phyloP scores from a whole-genome alignment of 495 filamentous ascomycete species.

The Aspergillus coremiiformis region DNA sequence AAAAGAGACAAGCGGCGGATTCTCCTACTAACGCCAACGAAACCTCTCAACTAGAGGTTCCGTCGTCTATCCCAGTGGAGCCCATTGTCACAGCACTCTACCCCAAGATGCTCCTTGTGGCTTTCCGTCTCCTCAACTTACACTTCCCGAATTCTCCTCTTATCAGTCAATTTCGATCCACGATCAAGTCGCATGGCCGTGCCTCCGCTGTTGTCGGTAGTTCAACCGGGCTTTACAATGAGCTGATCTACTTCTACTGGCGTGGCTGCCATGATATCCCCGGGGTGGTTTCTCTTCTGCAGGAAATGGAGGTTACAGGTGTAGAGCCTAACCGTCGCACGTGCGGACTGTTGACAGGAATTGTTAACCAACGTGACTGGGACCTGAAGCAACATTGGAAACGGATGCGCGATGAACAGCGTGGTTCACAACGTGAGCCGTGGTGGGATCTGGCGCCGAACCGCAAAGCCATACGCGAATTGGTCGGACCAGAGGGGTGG shows the following conservation, averaged over 20 bases:
- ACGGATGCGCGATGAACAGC: not conserved
- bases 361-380: constrained; percentile 18
- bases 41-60: constrained; percentile 19
- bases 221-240: constrained; percentile 67
- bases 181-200: constrained; percentile 62
- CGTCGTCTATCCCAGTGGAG: constrained; percentile 33
- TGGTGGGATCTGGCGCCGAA: constrained; percentile 39
- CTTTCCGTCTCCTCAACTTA: constrained; percentile 54
- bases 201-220: constrained; percentile 66
- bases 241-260: constrained; percentile 60
- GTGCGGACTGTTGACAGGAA: constrained; percentile 36
- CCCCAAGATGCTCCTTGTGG: constrained; percentile 54
- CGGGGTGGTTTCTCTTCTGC: constrained; percentile 53
- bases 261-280: constrained; percentile 51
- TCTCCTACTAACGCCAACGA: constrained; percentile 6
- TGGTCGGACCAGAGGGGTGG: constrained; percentile 27
- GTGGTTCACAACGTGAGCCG: constrained; percentile 4
- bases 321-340: constrained; percentile 56
- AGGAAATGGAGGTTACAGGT: constrained; percentile 71
- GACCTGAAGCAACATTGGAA: constrained; percentile 14
- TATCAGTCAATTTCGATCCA: constrained; percentile 55
- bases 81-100: constrained; percentile 60
- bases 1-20: not conserved
- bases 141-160: constrained; percentile 56
- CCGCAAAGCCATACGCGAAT: constrained; percentile 24